Evolutionary conservation across 495 filamentous ascomycete species (phyloP).

Genomic region (Letharia columbiana): DNA sequence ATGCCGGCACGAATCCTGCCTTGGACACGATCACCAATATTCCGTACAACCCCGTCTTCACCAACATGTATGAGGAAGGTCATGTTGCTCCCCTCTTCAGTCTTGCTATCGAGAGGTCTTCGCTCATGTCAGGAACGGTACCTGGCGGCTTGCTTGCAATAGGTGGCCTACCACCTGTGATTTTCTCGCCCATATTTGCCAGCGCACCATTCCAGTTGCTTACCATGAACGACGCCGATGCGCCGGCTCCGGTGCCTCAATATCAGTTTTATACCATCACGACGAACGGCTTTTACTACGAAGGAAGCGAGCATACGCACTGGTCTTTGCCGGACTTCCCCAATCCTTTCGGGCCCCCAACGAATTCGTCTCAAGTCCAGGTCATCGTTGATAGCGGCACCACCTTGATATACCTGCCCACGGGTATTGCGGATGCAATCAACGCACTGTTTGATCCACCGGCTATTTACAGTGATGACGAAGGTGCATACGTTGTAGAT

Average conservation of each 20-base stretch:
- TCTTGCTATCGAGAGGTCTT: slow-evolving; percentile 27
- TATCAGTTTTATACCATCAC: slow-evolving; percentile 40
- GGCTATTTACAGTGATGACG: slow-evolving; percentile 37
- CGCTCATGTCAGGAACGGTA: slow-evolving; percentile 14
- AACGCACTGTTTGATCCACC: slow-evolving; percentile 47
- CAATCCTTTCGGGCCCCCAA: slow-evolving; percentile 22
- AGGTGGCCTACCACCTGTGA: slow-evolving; percentile 43
- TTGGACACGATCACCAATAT: slow-evolving; percentile 28
- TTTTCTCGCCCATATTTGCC: slow-evolving; percentile 31
- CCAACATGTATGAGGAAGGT: slow-evolving; percentile 45
- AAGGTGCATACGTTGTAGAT: slow-evolving; percentile 44
- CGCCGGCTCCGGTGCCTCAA: slow-evolving; percentile 8
- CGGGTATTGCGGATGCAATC: slow-evolving; percentile 39
- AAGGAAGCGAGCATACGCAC: slow-evolving; percentile 15
- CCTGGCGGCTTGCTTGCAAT: slow-evolving; percentile 39
- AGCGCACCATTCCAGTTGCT: slow-evolving; percentile 33
- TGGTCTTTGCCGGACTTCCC: slow-evolving; percentile 16
- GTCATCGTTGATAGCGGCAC: slow-evolving; percentile 39
- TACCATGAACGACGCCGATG: slow-evolving; percentile 13
- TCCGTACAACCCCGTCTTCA: slow-evolving; percentile 50
- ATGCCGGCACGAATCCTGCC: slow-evolving; percentile 26
- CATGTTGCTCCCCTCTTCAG: slow-evolving; percentile 48
- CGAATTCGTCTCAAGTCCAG: slow-evolving; percentile 26
- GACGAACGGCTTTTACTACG: slow-evolving; percentile 33
- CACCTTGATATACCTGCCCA: slow-evolving; percentile 36